Conservation (phyloP, 2,329 filamentous ascomycete genomes). For the Bipolaris victoriae region DNA sequence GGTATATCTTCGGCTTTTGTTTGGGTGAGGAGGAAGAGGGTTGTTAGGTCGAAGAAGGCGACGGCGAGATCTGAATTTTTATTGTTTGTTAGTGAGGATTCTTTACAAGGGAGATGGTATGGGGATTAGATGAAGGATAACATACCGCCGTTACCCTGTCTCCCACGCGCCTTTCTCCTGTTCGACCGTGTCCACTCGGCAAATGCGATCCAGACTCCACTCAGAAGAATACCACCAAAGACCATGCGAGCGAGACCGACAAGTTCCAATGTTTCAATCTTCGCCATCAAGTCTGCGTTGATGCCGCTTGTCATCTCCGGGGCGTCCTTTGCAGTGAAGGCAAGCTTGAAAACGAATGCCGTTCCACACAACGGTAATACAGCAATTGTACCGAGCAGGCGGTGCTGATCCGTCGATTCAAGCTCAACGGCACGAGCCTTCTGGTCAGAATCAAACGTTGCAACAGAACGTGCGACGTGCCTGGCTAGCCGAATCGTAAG, state of each 20-base stretch:
- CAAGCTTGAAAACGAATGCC: slow-evolving; percentile 84
- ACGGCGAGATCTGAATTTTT: slow-evolving; percentile 53
- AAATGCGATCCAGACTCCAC: slow-evolving; percentile 38
- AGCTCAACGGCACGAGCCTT: slow-evolving; percentile 23
- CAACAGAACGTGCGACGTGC: slow-evolving; percentile 39
- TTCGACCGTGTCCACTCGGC: slow-evolving; percentile 35
- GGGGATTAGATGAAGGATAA: neutral
- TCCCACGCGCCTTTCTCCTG: slow-evolving; percentile 18
- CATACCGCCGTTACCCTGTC: slow-evolving; percentile 37
- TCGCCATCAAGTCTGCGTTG: slow-evolving; percentile 53
- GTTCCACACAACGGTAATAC: slow-evolving; percentile 55
- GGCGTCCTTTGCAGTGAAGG: slow-evolving; percentile 85
- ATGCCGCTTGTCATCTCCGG: slow-evolving; percentile 70
- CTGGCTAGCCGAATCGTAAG: slow-evolving; percentile 56
- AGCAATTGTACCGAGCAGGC: slow-evolving; percentile 38
- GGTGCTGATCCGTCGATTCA: slow-evolving; percentile 35
- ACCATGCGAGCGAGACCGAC: slow-evolving; percentile 43
- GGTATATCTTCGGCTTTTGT: slow-evolving; percentile 85
- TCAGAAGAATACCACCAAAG: slow-evolving; percentile 46
- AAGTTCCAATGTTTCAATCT: slow-evolving; percentile 50
- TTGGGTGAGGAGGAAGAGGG: slow-evolving; percentile 84
- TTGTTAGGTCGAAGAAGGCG: slow-evolving; percentile 67
- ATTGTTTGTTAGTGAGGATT: slow-evolving; percentile 5
- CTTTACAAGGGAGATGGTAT: no score
- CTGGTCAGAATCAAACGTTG: slow-evolving; percentile 27